phyloP scores from a whole-genome alignment of 176 grass and related monocot genomes.

The Themeda triandra region DNA sequence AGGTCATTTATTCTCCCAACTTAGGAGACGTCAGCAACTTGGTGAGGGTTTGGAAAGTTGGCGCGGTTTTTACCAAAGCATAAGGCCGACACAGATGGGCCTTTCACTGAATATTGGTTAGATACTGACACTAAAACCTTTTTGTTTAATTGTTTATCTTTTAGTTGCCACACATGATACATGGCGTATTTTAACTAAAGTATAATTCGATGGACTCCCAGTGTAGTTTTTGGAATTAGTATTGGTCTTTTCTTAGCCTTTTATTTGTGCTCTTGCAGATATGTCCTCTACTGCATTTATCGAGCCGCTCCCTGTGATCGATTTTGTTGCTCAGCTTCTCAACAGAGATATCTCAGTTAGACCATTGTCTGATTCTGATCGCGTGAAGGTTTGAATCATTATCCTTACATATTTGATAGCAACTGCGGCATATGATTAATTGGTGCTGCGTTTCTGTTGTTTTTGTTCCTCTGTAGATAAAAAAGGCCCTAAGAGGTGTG shows the following conservation, averaged over 20 bases:
- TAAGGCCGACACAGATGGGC: conserved; percentile 94
- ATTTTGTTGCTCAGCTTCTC: conserved; percentile 91
- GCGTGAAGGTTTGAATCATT: conserved; percentile 67
- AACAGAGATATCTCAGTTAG: conserved; percentile 83
- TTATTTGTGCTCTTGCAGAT: conserved; percentile 45
- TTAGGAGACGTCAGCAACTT: conserved; percentile 78
- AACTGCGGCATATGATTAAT: neutral
- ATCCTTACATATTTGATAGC: neutral
- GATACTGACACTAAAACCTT: conserved; percentile 15
- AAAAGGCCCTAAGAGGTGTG: conserved; percentile 85
- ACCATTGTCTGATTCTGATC: conserved; percentile 86
- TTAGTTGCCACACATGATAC: conserved; percentile 6
- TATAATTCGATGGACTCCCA: neutral
- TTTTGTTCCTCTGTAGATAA: conserved; percentile 49
- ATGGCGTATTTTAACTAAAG: neutral
- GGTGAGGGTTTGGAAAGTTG: conserved; percentile 93
- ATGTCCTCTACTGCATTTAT: conserved; percentile 96
- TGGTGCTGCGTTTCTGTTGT: conserved; percentile 12
- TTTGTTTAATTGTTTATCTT: neutral
- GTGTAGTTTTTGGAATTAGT: neutral
- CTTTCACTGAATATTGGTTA: conserved; percentile 89
- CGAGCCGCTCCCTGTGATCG: conserved; percentile 78
- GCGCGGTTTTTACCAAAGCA: conserved; percentile 95
- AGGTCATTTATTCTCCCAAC: conserved; percentile 86
- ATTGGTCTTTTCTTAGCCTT: conserved; percentile 4